phyloP scores from a whole-genome alignment of 768 basidiomycete species.

The Holtermanniella nyarrowii region DNA sequence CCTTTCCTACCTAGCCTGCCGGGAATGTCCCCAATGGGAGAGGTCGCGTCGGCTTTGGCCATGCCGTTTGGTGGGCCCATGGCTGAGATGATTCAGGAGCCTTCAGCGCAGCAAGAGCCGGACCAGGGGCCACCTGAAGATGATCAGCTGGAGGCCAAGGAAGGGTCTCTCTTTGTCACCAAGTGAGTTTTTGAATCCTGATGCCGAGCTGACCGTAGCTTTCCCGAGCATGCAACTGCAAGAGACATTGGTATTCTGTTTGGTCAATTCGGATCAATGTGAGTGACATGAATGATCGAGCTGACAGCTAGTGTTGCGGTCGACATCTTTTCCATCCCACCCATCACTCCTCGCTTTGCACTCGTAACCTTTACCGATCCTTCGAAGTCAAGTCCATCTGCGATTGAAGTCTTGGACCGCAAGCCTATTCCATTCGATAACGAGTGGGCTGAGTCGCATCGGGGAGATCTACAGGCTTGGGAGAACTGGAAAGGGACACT shows the following conservation, averaged over 20 bases:
- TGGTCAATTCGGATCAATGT: conserved; percentile 37
- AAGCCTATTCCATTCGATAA: conserved; percentile 27
- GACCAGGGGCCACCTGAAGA: conserved; percentile 3
- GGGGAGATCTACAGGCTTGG: conserved; percentile 33
- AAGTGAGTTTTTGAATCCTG: conserved; percentile 15
- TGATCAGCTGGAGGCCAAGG: conserved; percentile 17
- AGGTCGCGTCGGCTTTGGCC: no score
- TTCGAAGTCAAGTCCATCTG: conserved; percentile 12
- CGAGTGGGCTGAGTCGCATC: conserved; percentile 18
- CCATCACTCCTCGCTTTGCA: conserved; percentile 33
- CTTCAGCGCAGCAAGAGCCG: background rate
- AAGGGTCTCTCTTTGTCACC: conserved; percentile 33
- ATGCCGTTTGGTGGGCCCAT: background rate
- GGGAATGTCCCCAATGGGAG: no score
- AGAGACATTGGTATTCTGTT: conserved; percentile 38
- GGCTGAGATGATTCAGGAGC: background rate
- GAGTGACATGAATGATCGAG: conserved; percentile 3
- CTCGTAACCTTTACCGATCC: conserved; percentile 26
- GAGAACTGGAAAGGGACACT: conserved; percentile 28
- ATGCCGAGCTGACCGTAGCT: conserved; percentile 11
- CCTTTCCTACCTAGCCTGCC: background rate
- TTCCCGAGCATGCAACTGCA: conserved; percentile 29
- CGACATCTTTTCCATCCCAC: conserved; percentile 38
- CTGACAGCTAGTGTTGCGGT: conserved; percentile 22
- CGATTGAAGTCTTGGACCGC: conserved; percentile 27